phyloP scores from a whole-genome alignment of 768 basidiomycete genomes.

The Kondoa subrosea region DNA sequence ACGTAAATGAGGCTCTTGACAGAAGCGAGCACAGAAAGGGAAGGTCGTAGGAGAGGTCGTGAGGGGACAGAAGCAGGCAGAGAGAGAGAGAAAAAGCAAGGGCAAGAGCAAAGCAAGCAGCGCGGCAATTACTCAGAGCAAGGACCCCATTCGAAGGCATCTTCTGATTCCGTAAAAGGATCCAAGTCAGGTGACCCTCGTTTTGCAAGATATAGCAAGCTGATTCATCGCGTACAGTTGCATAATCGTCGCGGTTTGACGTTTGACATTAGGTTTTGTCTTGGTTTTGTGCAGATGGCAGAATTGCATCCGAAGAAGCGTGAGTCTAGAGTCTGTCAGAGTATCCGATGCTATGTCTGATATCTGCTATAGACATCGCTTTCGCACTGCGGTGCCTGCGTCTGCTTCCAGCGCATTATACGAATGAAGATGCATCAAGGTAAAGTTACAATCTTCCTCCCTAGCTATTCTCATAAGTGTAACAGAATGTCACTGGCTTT shows the following conservation, averaged over 20 bases:
- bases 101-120: slow-evolving; percentile 6
- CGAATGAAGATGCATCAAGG: slow-evolving; percentile 58
- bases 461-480: not conserved
- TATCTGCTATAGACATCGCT: slow-evolving; percentile 7
- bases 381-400: slow-evolving; percentile 43
- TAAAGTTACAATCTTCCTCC: slow-evolving; percentile 29
- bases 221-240: not conserved
- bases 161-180: not conserved
- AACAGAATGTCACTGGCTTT: slow-evolving; percentile 65
- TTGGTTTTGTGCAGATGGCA: not conserved
- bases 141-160: not conserved
- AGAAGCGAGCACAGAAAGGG: not conserved
- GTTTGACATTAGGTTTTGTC: not conserved
- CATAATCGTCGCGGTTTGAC: not conserved
- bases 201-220: not conserved
- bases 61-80: not conserved
- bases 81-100: not conserved
- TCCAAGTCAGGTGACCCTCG: not conserved
- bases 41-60: not conserved
- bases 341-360: not conserved
- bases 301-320: slow-evolving; percentile 2
- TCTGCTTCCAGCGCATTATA: slow-evolving; percentile 53
- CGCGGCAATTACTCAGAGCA: too few relatives aligned
- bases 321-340: not conserved
- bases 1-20: not conserved